phyloP scores from a whole-genome alignment of 768 basidiomycete species.

The Pluteus cervinus region DNA sequence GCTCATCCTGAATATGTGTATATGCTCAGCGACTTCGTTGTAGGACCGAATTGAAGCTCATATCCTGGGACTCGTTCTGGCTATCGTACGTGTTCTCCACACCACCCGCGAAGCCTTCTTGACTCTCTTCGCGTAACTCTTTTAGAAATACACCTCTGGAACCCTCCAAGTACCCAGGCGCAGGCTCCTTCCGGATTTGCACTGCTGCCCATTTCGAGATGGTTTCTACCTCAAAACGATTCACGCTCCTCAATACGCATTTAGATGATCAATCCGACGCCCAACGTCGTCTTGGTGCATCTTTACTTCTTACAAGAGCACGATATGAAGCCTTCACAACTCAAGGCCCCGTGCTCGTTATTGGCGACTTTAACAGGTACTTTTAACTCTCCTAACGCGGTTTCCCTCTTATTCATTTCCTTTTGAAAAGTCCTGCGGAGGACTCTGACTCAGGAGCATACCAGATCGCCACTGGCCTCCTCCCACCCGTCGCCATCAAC shows the following conservation, averaged over 20 bases:
- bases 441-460: conserved; percentile 46
- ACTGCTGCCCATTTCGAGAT: conserved; percentile 34
- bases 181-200: conserved; percentile 44
- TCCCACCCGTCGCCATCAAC: conserved; percentile 33
- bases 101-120: not conserved
- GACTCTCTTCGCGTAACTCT: conserved; percentile 1
- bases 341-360: conserved; percentile 36
- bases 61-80: conserved; percentile 48
- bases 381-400: conserved; percentile 1
- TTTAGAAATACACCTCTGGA: conserved; percentile 38
- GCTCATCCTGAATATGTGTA: not conserved
- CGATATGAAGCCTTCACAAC: conserved; percentile 39
- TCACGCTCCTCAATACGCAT: conserved; percentile 47
- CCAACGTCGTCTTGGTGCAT: conserved; percentile 45
- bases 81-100: conserved; percentile 34
- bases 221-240: conserved; percentile 14
- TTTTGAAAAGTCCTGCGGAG: conserved; percentile 27
- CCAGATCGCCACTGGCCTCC: conserved; percentile 38
- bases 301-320: conserved; percentile 43
- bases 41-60: conserved; percentile 28
- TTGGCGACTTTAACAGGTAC: conserved; percentile 49
- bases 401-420: not conserved
- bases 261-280: conserved; percentile 48
- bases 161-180: conserved; percentile 44
- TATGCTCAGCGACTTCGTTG: conserved; percentile 1